A percentile compares a stretch with the other conserved stretches of the same genome.
Conservation (phyloP, 768 basidiomycete species). For the Tulasnella calospora region DNA sequence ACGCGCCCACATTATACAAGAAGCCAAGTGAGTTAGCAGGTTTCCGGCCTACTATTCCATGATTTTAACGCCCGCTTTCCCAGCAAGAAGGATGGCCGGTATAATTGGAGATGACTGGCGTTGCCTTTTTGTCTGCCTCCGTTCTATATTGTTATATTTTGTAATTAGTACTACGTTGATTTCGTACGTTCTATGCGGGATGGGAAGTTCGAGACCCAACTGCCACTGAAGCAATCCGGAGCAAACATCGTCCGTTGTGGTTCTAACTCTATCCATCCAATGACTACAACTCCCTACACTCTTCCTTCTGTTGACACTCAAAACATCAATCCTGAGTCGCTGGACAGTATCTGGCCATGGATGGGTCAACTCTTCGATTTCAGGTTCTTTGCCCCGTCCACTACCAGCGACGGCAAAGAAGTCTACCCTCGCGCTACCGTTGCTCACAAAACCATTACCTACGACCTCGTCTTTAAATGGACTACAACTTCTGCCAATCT, state of each 20-base stretch:
- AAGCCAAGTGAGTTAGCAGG: conserved; percentile 47
- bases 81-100: conserved; percentile 23
- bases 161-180: not conserved
- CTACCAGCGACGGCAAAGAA: not conserved
- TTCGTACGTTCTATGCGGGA: not conserved
- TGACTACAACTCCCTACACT: not conserved
- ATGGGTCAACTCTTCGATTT: conserved; percentile 10
- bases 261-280: not conserved
- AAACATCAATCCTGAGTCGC: not conserved
- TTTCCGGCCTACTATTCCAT: not conserved
- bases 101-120: not conserved
- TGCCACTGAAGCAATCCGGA: not conserved
- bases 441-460: not conserved
- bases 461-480: conserved; percentile 10
- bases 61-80: not conserved
- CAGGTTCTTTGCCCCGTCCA: conserved; percentile 16
- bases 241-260: not conserved
- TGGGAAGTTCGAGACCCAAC: not conserved
- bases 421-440: not conserved
- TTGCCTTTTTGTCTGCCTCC: not conserved
- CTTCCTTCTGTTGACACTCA: conserved; percentile 3
- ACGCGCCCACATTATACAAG: conserved; percentile 51
- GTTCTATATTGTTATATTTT: not conserved
- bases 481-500: not conserved
- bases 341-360: not conserved